Evolutionary conservation across 2,329 filamentous ascomycete species (phyloP).

Genomic region (Xylariaceae sp.): DNA sequence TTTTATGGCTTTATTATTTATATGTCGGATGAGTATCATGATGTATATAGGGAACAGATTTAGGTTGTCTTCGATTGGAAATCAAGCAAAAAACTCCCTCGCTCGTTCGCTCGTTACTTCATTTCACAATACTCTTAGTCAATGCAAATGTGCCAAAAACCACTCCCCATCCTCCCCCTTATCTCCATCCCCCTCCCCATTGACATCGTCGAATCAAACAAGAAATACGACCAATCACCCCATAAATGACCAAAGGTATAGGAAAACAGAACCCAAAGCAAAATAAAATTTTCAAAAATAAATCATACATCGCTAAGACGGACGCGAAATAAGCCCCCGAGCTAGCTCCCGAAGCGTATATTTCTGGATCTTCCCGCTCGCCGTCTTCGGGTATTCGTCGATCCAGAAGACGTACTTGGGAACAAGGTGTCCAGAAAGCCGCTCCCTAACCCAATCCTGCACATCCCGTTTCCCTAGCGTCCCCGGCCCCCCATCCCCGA

Average conservation of each 20-base stretch:
- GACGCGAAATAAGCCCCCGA: constrained; percentile 29
- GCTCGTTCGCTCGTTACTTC: too few relatives aligned
- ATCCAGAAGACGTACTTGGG: constrained; percentile 90
- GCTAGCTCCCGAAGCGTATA: constrained; percentile 73
- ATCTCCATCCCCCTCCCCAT: too few relatives aligned
- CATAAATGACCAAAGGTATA: too few relatives aligned
- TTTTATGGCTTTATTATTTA: too few relatives aligned
- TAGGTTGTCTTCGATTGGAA: not conserved
- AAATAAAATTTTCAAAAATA: not conserved
- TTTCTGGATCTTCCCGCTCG: constrained; percentile 96
- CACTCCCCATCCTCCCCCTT: too few relatives aligned
- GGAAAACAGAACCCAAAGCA: not conserved
- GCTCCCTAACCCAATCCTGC: constrained; percentile 65
- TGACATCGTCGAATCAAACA: too few relatives aligned
- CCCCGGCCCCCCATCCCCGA: constrained; percentile 19
- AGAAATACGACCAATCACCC: too few relatives aligned
- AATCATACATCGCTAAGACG: not conserved
- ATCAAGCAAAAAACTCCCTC: not conserved
- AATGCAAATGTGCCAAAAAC: too few relatives aligned
- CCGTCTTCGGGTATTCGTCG: constrained; percentile 84
- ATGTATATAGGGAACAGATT: not conserved
- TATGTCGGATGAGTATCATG: not conserved
- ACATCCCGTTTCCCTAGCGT: constrained; percentile 56
- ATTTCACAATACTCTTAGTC: too few relatives aligned
- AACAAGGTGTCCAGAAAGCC: constrained; percentile 70